These are phyloP conservation scores for Suillus brevipes DNA, from an alignment of 768 basidiomycete genomes.

Conservation along the genomic window DNA sequence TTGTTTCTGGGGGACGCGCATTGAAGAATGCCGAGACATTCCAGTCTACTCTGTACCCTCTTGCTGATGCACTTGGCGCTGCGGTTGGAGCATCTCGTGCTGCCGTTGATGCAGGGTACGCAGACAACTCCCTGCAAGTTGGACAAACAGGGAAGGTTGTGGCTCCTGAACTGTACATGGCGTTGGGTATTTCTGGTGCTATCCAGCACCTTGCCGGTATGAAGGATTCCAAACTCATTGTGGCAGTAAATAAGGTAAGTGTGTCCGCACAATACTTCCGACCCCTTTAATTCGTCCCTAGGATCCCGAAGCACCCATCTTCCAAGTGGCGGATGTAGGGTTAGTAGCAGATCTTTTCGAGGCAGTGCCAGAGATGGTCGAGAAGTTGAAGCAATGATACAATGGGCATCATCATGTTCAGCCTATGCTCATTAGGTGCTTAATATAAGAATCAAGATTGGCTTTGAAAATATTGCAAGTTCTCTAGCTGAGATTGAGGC, in stretches of 20 bases:
- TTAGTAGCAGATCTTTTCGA: conserved; percentile 93
- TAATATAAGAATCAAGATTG: neutral
- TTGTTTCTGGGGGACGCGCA: conserved; percentile 94
- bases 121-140: conserved; percentile 97
- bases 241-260: conserved; percentile 92
- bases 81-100: conserved; percentile 98
- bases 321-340: conserved; percentile 96
- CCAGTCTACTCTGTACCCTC: conserved; percentile 77
- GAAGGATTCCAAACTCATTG: conserved; percentile 99
- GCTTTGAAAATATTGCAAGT: neutral
- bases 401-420: neutral
- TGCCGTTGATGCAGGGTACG: conserved; percentile 97
- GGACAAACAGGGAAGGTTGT: conserved; percentile 99
- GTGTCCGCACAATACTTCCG: neutral
- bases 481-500: neutral
- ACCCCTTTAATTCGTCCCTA: conserved; percentile 33
- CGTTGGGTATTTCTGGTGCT: conserved; percentile 95
- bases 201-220: conserved; percentile 99
- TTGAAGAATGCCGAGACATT: conserved; percentile 96
- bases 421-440: neutral
- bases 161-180: conserved; percentile 94
- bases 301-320: conserved; percentile 98
- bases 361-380: conserved; percentile 84
- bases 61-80: conserved; percentile 91
- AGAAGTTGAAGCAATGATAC: conserved; percentile 71